Evolutionary conservation across 306 rosid species (phyloP), one percentile per base, ranked within the genome.

Genomic region (Styphnolobium japonicum): DNA sequence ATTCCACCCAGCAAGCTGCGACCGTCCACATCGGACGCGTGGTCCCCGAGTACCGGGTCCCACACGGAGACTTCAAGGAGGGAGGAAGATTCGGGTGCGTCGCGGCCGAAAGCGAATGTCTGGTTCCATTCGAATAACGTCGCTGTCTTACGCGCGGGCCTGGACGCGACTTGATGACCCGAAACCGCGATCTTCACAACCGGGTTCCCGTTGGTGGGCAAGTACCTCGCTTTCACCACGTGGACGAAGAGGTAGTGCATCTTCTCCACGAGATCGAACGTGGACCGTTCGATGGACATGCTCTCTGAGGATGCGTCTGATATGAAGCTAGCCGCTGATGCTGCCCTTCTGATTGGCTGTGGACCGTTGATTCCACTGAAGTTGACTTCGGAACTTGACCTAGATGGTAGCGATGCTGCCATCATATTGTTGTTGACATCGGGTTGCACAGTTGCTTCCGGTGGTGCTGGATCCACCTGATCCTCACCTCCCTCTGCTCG

Each of bases 201-300:
- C 0, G 98, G 97, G 33, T 25, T 75, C 0, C 90, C 87, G 14
- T 75, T 83, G 2, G 93, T 86, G 1, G 90, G 91, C 16, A 94
- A 78, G 67, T 85, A 65, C 1, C 97, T 76, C 0, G 97, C 98
- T 10, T 90, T 92, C 40, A 91, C 97, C 1, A 92, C 89, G 1
- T 82, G 90, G 14, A 94, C 89, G 16, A 94, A 94, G 40, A 94
- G 87, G 71, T 92, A 94, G 62, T 92, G 95, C 97, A 94, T 94
- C 81, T 94, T 94, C 70, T 94, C 97, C 0, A 92, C 98, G 0
- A 94, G 91, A 88, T 94, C 98, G 45, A 94, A 94, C 18, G 92
- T 42, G 33, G 92, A 81, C 25, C 88, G 87, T 60, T 89, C 97
- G 22, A 90, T 73, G 3, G 88, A 16, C 51, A 75, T 51, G 8